These are phyloP conservation scores for Salvia rosmarinus DNA, from an alignment of 257 asterid species.

Conservation along the genomic window DNA sequence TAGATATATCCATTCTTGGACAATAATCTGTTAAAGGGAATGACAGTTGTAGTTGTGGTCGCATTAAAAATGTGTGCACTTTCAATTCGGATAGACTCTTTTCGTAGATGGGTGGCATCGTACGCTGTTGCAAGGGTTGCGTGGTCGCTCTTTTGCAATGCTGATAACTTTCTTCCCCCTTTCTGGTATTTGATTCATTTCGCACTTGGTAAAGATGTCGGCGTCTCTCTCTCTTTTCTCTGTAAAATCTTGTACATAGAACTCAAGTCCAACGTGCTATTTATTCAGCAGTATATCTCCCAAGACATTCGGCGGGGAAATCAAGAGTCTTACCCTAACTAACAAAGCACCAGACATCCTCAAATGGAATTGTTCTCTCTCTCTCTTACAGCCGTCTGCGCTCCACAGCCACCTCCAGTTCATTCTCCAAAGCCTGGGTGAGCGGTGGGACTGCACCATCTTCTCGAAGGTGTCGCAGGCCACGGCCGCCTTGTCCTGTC, in stretches of 20 bases:
- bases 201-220: background rate
- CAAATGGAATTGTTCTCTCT: conserved; percentile 35
- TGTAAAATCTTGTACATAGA: background rate
- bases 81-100: background rate
- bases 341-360: background rate
- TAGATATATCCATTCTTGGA: too few relatives aligned
- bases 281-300: background rate
- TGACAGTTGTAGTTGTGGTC: too few relatives aligned
- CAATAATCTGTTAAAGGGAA: too few relatives aligned
- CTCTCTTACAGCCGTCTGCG: conserved; percentile 15
- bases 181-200: background rate
- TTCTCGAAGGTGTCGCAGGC: conserved; percentile 39
- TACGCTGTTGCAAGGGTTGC: too few relatives aligned
- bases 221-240: background rate
- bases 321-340: background rate
- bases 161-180: background rate
- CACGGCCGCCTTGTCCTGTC: conserved; percentile 33
- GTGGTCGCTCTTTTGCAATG: background rate
- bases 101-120: background rate
- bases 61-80: too few relatives aligned
- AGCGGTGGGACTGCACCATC: conserved; percentile 49
- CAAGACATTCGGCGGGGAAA: background rate
- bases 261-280: background rate
- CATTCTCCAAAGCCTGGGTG: conserved; percentile 36
- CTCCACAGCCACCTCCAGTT: conserved; percentile 31